Conservation (phyloP, 192 early-diverging fungal species). For the Mortierella hygrophila region DNA sequence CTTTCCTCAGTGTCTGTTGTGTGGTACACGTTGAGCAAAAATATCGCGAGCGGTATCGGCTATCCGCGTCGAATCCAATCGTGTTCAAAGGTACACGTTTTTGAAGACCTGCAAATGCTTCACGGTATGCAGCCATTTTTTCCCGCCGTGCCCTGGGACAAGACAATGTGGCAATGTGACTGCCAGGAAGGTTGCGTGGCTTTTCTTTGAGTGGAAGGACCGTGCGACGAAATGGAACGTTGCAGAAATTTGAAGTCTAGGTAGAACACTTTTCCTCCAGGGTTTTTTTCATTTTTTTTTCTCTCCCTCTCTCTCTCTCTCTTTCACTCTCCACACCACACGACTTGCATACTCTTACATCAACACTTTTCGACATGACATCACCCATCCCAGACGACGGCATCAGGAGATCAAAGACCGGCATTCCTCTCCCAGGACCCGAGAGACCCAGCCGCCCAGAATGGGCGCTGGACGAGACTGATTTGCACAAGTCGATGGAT, state of each 20-base stretch:
- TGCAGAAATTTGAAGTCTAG: background rate
- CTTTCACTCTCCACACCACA: background rate
- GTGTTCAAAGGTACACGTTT: constrained; percentile 4
- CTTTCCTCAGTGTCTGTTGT: background rate
- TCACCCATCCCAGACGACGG: constrained; percentile 39
- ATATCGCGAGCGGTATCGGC: background rate
- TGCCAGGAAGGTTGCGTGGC: background rate
- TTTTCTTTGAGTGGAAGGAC: background rate
- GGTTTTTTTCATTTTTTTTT: background rate
- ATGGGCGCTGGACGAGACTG: constrained; percentile 60
- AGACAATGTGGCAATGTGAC: background rate
- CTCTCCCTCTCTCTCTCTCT: background rate
- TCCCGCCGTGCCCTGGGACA: background rate
- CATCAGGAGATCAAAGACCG: constrained; percentile 39
- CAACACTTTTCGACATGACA: background rate
- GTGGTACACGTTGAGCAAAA: background rate
- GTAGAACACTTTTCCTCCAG: background rate
- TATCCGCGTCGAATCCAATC: background rate
- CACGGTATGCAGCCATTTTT: background rate
- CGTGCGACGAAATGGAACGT: background rate
- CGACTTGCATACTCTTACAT: background rate
- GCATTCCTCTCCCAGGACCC: constrained; percentile 56
- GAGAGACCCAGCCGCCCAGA: constrained; percentile 41
- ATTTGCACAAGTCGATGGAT: constrained; percentile 71
- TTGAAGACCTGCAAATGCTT: constrained; percentile 1